Evolutionary conservation across 345 rosid genomes (phyloP), one percentile per base, ranked within the genome.

Genomic region (Eucalyptus regnans): DNA sequence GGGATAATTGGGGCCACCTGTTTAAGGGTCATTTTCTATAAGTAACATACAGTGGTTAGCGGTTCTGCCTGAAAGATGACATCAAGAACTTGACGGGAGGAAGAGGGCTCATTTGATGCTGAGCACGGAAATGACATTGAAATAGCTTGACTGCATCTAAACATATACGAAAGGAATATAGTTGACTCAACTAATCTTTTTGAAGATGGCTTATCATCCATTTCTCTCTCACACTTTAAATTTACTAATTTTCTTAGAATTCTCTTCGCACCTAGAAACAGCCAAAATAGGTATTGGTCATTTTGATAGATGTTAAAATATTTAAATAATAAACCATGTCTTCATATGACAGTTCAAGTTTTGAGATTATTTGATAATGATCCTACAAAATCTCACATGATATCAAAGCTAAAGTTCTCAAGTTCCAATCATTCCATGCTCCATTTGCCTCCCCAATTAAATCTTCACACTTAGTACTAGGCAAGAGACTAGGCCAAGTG

Each of bases 281-380:
- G 1, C 10, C 20, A n/a, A 15, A n/a, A 14, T n/a, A n/a, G 41
- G 41, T n/a, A 64, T n/a, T 64, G 6, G 37, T 16, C 20, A n/a
- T 64, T 64, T 64, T 64, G 37, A n/a, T 20, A n/a, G 58, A 52
- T 52, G 25, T 20, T 52, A 18, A 52, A 52, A 18, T 0, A 52
- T 20, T 52, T 52, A 52, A 52, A 0, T 52, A 52, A 52, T 18
- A 18, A 52, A 52, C 7, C 23, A 52, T 18, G 10, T 4, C 0
- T 52, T 52, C 4, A 52, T 52, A 52, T 52, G 2, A 52, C 0
- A 52, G 2, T 52, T 52, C 8, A 52, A 52, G 5, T 52, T 18
- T 52, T 20, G 25, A 52, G 25, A 52, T 18, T 52, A 18, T 1
- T 7, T 20, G 0, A 4, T 5, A 52, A 0, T 52, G 1, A 2